A percentile compares a stretch with the other conserved stretches of the same genome.
Evolutionary conservation across 331 rosid species (phyloP).

Genomic region (Stylosanthes scabra): DNA sequence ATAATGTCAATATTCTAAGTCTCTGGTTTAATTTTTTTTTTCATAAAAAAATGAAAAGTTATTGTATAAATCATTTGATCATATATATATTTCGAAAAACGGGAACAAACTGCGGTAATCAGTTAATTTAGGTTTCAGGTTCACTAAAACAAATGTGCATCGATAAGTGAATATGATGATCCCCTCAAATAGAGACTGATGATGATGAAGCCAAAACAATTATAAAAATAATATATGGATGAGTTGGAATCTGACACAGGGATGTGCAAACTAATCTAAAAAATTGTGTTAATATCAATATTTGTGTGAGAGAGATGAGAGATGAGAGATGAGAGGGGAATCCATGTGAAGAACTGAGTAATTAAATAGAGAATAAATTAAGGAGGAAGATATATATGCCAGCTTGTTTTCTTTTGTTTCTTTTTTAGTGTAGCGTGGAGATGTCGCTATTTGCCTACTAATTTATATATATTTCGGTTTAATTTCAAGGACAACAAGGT

Average conservation of each 20-base stretch:
- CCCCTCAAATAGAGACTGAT: constrained; percentile 16
- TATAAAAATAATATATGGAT: constrained; percentile 22
- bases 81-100: constrained; percentile 1
- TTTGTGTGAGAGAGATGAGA: too few relatives aligned
- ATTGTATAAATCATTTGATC: neutral
- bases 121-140: neutral
- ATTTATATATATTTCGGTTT: too few relatives aligned
- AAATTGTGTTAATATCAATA: constrained; percentile 30
- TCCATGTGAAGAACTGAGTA: constrained; percentile 64
- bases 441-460: constrained; percentile 50
- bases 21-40: too few relatives aligned
- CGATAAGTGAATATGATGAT: constrained; percentile 26
- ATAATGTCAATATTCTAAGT: too few relatives aligned
- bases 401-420: constrained; percentile 56
- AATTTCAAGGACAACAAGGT: constrained; percentile 34
- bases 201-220: constrained; percentile 26
- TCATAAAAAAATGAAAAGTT: too few relatives aligned
- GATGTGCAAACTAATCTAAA: constrained; percentile 24
- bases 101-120: neutral
- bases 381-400: constrained; percentile 54
- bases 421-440: constrained; percentile 46
- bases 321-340: constrained; percentile 49
- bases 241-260: constrained; percentile 47
- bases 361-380: constrained; percentile 37
- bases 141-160: constrained; percentile 9